A percentile compares a stretch with the other conserved stretches of the same genome.
Evolutionary conservation across 2,329 filamentous ascomycete genomes (phyloP).

Genomic region (Cercospora sojina): DNA sequence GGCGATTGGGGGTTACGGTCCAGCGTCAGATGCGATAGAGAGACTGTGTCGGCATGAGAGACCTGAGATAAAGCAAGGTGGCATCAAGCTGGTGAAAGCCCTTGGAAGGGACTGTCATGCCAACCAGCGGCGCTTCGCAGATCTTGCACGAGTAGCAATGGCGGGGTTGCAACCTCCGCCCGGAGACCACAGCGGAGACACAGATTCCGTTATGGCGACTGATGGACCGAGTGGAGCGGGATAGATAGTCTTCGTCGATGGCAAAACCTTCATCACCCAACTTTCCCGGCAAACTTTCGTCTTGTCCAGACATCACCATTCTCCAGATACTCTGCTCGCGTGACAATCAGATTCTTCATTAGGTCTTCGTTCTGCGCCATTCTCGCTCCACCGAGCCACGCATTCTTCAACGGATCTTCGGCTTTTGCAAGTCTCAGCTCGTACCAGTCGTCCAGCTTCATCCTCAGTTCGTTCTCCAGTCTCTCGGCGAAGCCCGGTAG

Average conservation of each 20-base stretch:
- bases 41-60: constrained; percentile 30
- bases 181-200: constrained; percentile 1
- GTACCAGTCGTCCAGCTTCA: constrained; percentile 62
- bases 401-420: constrained; percentile 71
- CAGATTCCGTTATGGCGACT: constrained; percentile 5
- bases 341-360: constrained; percentile 69
- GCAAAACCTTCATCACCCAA: constrained; percentile 23
- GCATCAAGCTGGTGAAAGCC: constrained; percentile 32
- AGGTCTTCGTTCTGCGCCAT: constrained; percentile 67
- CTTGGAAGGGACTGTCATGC: constrained; percentile 30
- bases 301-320: constrained; percentile 56
- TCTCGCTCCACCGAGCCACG: constrained; percentile 81
- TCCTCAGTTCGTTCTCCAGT: constrained; percentile 47
- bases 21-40: constrained; percentile 22
- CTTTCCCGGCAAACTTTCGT: constrained; percentile 37
- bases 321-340: constrained; percentile 87
- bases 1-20: constrained; percentile 24
- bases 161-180: constrained; percentile 8
- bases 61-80: constrained; percentile 32
- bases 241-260: background rate
- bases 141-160: constrained; percentile 25
- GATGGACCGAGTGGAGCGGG: constrained; percentile 15
- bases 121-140: constrained; percentile 31
- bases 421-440: constrained; percentile 70
- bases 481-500: constrained; percentile 80